A percentile compares a stretch with the other conserved stretches of the same genome.
These are phyloP conservation scores for Aspergillus fumigatiaffinis DNA, from an alignment of 2,329 filamentous ascomycete species.

Conservation along the genomic window DNA sequence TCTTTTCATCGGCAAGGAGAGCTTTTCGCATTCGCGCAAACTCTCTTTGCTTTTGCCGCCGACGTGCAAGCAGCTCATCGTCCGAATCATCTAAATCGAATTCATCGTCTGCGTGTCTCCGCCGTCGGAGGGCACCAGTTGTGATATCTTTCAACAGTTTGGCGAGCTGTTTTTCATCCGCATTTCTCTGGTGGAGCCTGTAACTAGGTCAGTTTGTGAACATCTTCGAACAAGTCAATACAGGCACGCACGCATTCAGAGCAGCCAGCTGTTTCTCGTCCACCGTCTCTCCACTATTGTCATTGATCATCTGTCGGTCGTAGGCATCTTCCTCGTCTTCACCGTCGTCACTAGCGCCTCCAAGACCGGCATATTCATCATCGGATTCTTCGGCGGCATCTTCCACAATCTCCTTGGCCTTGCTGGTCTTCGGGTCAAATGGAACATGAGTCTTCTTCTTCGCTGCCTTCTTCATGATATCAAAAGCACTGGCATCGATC, in stretches of 20 bases:
- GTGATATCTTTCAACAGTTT: slow-evolving; percentile 92
- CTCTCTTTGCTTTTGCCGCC: slow-evolving; percentile 78
- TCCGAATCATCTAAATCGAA: slow-evolving; percentile 88
- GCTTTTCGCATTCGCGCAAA: slow-evolving; percentile 90
- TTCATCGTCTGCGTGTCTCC: slow-evolving; percentile 67
- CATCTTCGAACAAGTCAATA: slow-evolving; percentile 2
- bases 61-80: slow-evolving; percentile 69
- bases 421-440: slow-evolving; percentile 82
- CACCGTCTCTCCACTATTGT: slow-evolving; percentile 69
- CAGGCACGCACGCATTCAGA: slow-evolving; percentile 72
- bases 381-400: slow-evolving; percentile 97
- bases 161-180: slow-evolving; percentile 82
- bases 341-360: slow-evolving; percentile 84
- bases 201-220: slow-evolving; percentile 17
- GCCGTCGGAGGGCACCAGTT: slow-evolving; percentile 79
- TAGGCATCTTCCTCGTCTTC: slow-evolving; percentile 71
- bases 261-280: slow-evolving; percentile 80
- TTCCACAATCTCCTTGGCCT: slow-evolving; percentile 80
- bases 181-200: slow-evolving; percentile 72
- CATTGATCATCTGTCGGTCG: slow-evolving; percentile 85
- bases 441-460: slow-evolving; percentile 51
- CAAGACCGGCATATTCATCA: slow-evolving; percentile 93
- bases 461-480: slow-evolving; percentile 64
- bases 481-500: slow-evolving; percentile 57
- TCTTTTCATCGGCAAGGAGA: slow-evolving; percentile 79